Evolutionary conservation across 805 yeast genomes (phyloP).

Genomic region (Saccharomycopsis sp.): DNA sequence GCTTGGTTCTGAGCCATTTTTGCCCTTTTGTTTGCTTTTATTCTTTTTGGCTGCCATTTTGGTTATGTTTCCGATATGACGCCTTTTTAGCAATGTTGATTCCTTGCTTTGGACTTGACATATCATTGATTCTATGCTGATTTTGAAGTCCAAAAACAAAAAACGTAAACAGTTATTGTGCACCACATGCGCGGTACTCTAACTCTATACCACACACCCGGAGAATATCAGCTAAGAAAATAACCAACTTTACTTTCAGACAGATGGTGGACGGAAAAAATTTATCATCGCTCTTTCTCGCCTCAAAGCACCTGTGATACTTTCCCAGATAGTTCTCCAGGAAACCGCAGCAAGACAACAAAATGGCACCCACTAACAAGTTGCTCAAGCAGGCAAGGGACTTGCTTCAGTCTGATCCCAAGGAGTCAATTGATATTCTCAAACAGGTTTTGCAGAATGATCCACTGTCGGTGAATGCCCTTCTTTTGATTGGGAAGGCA

Average conservation of each 20-base stretch:
- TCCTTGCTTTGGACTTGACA: not conserved
- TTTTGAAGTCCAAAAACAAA: not conserved
- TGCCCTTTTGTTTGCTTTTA: not conserved
- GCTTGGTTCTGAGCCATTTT: not conserved
- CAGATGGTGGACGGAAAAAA: too few species aligned
- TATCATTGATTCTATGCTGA: not conserved
- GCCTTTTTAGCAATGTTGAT: not conserved
- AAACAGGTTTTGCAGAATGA: slow-evolving; percentile 52
- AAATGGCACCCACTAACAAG: slow-evolving; percentile 17
- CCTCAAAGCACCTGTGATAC: not conserved
- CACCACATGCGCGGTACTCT: not conserved
- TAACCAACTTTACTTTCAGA: too few species aligned
- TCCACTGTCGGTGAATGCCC: slow-evolving; percentile 54
- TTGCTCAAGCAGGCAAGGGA: slow-evolving; percentile 42
- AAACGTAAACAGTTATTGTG: not conserved
- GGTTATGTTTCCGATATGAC: too few species aligned
- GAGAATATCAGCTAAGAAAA: too few species aligned
- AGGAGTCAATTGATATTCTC: slow-evolving; percentile 50
- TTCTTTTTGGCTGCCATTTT: not conserved
- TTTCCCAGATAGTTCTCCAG: too few species aligned
- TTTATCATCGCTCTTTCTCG: not conserved
- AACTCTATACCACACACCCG: too few species aligned
- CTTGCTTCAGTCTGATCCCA: slow-evolving; percentile 53
- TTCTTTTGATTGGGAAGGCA: slow-evolving; percentile 67
- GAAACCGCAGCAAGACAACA: not conserved